Conservation (phyloP, 805 yeast genomes). For the Teunomyces aglyptinius region DNA sequence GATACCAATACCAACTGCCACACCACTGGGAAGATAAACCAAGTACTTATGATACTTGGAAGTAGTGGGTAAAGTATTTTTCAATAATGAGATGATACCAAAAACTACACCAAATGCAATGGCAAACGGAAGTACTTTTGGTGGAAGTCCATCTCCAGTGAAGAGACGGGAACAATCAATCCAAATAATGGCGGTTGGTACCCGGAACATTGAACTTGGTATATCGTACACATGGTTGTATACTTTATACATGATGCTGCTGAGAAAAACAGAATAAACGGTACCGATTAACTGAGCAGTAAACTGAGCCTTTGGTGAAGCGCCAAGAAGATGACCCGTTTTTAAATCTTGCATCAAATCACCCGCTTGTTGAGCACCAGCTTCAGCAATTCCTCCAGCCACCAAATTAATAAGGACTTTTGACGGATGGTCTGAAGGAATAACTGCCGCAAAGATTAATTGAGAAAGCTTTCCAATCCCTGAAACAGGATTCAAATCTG, state of each 20-base stretch:
- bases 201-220: conserved; percentile 76
- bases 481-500: conserved; percentile 94
- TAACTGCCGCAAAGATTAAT: conserved; percentile 75
- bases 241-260: conserved; percentile 77
- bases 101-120: conserved; percentile 63
- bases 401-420: conserved; percentile 80
- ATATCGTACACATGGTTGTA: conserved; percentile 82
- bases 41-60: conserved; percentile 39
- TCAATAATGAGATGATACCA: conserved; percentile 64
- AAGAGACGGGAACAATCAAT: conserved; percentile 92
- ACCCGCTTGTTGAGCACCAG: conserved; percentile 99
- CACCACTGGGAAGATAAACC: conserved; percentile 82
- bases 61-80: conserved; percentile 51
- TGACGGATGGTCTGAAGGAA: conserved; percentile 75
- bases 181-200: conserved; percentile 97
- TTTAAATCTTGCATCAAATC: conserved; percentile 96
- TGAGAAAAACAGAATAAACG: conserved; percentile 72
- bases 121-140: conserved; percentile 62
- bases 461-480: conserved; percentile 96
- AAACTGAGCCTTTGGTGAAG: conserved; percentile 90
- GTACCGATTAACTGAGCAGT: conserved; percentile 89
- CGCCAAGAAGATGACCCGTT: conserved; percentile 89
- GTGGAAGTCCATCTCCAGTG: conserved; percentile 88
- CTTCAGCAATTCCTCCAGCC: conserved; percentile 97
- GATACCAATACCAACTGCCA: conserved; percentile 96